phyloP scores from a whole-genome alignment of 2,329 filamentous ascomycete genomes.

The Blumeria hordei region DNA sequence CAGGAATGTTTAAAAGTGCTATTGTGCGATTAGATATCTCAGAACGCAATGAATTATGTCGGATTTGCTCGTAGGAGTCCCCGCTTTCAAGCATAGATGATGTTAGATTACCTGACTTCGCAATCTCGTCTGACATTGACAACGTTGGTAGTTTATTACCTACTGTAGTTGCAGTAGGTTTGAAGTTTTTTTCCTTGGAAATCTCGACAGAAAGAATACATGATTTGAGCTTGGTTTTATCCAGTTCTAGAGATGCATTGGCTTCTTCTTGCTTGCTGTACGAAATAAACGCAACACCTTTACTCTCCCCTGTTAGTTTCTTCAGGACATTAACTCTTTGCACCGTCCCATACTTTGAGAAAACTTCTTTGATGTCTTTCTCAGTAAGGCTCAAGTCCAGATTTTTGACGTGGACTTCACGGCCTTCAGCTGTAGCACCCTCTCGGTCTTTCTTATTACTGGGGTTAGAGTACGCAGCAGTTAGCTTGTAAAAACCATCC shows the following conservation, averaged over 20 bases:
- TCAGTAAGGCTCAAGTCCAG: conserved; percentile 38
- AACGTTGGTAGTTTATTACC: background rate
- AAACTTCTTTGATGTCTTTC: conserved; percentile 43
- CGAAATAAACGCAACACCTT: conserved; percentile 60
- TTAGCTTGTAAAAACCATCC: conserved; percentile 41
- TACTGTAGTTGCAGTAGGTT: conserved; percentile 25
- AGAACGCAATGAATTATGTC: conserved; percentile 17
- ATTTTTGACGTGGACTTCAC: conserved; percentile 60
- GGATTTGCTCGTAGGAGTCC: too few species aligned
- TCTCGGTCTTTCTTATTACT: conserved; percentile 50
- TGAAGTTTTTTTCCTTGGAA: conserved; percentile 30
- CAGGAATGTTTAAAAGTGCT: conserved; percentile 63
- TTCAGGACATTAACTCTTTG: conserved; percentile 47
- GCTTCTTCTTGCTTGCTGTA: conserved; percentile 50
- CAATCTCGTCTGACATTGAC: background rate
- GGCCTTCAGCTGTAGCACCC: conserved; percentile 62
- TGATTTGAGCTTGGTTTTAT: conserved; percentile 44
- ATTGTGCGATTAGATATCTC: conserved; percentile 45
- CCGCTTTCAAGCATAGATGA: background rate
- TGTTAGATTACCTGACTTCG: background rate
- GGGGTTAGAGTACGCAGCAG: conserved; percentile 70
- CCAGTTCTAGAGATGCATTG: conserved; percentile 39
- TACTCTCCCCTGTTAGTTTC: conserved; percentile 41
- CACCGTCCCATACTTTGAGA: conserved; percentile 53
- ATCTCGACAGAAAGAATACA: conserved; percentile 43